phyloP scores from a whole-genome alignment of 129 eudicot genomes.

The Escallonia herrerae region DNA sequence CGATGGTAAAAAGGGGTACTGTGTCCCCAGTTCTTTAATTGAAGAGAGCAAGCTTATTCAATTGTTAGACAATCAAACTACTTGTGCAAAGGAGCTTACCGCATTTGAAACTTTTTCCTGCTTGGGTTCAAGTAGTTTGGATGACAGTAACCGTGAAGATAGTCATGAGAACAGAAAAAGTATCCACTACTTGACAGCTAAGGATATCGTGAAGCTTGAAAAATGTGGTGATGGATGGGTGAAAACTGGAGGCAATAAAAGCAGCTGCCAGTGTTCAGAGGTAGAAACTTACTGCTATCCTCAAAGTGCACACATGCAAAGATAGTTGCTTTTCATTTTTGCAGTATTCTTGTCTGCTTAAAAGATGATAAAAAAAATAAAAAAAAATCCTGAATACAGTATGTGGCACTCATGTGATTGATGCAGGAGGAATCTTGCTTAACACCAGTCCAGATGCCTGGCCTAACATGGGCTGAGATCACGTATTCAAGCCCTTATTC shows the following conservation, averaged over 20 bases:
- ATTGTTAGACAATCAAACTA: slow-evolving; percentile 29
- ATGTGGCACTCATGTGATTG: background rate
- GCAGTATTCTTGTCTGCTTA: no score
- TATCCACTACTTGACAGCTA: slow-evolving; percentile 49
- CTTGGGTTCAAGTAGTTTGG: slow-evolving; percentile 18
- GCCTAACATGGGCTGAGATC: slow-evolving; percentile 77
- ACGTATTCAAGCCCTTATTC: slow-evolving; percentile 42
- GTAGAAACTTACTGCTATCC: slow-evolving; percentile 19
- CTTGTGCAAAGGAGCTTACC: slow-evolving; percentile 57
- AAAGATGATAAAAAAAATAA: no score
- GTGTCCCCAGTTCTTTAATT: slow-evolving; percentile 51
- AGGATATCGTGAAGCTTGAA: slow-evolving; percentile 55
- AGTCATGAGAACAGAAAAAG: slow-evolving; percentile 17
- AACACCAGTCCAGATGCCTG: slow-evolving; percentile 50
- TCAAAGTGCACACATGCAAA: no score
- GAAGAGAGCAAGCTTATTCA: slow-evolving; percentile 36
- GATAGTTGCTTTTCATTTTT: no score
- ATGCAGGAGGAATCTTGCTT: slow-evolving; percentile 55
- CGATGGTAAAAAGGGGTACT: slow-evolving; percentile 47
- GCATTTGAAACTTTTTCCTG: slow-evolving; percentile 57
- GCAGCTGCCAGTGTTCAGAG: slow-evolving; percentile 61
- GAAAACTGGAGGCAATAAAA: slow-evolving; percentile 20
- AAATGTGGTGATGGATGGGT: slow-evolving; percentile 59
- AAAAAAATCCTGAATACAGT: no score
- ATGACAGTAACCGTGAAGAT: slow-evolving; percentile 19